A percentile compares a stretch with the other conserved stretches of the same genome.
phyloP scores from a whole-genome alignment of 257 asterid genomes.

The Nicotiana attenuata region DNA sequence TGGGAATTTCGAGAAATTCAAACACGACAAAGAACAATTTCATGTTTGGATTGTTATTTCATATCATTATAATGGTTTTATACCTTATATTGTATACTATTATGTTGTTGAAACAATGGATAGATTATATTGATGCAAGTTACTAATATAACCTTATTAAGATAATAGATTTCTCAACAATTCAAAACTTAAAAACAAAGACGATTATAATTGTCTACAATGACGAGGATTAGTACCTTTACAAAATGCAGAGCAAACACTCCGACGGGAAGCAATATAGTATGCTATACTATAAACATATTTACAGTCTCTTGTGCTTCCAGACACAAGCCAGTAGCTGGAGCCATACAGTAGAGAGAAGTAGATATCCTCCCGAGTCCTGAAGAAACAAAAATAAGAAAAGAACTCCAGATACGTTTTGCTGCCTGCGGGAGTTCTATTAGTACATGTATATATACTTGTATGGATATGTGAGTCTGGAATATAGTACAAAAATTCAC shows the following conservation, averaged over 20 bases:
- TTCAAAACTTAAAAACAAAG: neutral
- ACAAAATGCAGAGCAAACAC: neutral
- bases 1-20: neutral
- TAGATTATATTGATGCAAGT: neutral
- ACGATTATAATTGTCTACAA: neutral
- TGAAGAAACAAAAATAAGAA: neutral
- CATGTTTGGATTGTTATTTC: neutral
- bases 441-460: neutral
- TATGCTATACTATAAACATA: neutral
- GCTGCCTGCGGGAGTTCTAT: neutral
- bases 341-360: neutral
- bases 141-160: neutral
- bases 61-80: neutral
- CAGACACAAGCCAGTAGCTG: neutral
- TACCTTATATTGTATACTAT: no score
- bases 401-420: neutral
- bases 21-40: neutral
- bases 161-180: neutral
- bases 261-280: neutral
- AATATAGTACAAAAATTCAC: neutral
- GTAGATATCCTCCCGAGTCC: neutral
- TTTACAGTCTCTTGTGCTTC: neutral
- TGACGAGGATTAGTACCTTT: neutral
- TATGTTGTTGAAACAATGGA: neutral
- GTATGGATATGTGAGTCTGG: neutral